phyloP scores from a whole-genome alignment of 1,139 yeast species.

The Yamadazyma epiphylla region DNA sequence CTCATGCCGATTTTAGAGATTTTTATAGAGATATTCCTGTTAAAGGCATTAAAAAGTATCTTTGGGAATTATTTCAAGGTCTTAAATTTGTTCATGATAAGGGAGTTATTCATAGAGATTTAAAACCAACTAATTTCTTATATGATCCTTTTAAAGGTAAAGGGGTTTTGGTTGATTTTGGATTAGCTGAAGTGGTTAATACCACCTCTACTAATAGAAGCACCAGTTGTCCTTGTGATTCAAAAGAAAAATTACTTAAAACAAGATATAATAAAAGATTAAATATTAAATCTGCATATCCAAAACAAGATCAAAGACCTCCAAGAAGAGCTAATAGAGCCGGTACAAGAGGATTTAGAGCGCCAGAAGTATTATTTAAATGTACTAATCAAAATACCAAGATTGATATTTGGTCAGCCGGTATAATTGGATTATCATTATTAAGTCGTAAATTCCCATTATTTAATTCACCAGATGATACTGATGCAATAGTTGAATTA shows the following conservation, averaged over 20 bases:
- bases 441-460: conserved; percentile 76
- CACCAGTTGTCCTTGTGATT: conserved; percentile 28
- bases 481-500: conserved; percentile 84
- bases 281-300: conserved; percentile 60
- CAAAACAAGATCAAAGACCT: conserved; percentile 78
- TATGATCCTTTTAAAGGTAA: conserved; percentile 71
- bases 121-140: conserved; percentile 85
- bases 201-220: conserved; percentile 12
- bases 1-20: conserved; percentile 86
- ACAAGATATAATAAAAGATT: conserved; percentile 30
- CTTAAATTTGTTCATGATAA: conserved; percentile 71
- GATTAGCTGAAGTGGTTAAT: conserved; percentile 65
- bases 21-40: conserved; percentile 79
- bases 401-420: conserved; percentile 91
- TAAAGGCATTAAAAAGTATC: conserved; percentile 74
- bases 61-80: conserved; percentile 75
- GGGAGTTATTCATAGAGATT: conserved; percentile 81
- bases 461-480: conserved; percentile 86
- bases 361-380: conserved; percentile 88
- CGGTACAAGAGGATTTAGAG: conserved; percentile 95
- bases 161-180: conserved; percentile 91
- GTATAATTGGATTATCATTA: conserved; percentile 75
- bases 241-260: conserved; percentile 20
- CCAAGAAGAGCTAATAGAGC: conserved; percentile 95
- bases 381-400: conserved; percentile 81